Percentiles rank a stretch among this genome's conserved stretches.
Evolutionary conservation across 495 filamentous ascomycete species (phyloP).

Genomic region (Hapsidospora chrysogenum): DNA sequence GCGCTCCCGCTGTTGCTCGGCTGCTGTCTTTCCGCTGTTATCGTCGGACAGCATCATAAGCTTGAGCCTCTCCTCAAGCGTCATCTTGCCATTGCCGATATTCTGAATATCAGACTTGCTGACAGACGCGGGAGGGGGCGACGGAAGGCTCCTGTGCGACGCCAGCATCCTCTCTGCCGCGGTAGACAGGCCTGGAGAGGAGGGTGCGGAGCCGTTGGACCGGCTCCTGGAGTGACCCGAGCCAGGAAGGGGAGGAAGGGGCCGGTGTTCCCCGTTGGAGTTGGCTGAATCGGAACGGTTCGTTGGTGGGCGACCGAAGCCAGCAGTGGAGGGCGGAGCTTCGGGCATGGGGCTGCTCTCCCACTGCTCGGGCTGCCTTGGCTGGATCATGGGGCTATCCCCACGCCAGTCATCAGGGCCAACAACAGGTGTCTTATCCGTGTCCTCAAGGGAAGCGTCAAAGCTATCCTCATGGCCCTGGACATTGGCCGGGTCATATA

Average conservation of each 20-base stretch:
- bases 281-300: slow-evolving; percentile 46
- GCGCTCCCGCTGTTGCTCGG: slow-evolving; percentile 43
- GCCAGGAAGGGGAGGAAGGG: slow-evolving; percentile 57
- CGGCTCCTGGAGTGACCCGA: slow-evolving; percentile 19
- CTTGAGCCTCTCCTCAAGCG: slow-evolving; percentile 63
- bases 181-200: slow-evolving; percentile 32
- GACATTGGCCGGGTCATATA: slow-evolving; percentile 53
- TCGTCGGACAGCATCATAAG: slow-evolving; percentile 68
- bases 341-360: slow-evolving; percentile 48
- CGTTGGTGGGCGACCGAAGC: slow-evolving; percentile 22
- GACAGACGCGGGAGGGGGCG: slow-evolving; percentile 45
- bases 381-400: slow-evolving; percentile 36
- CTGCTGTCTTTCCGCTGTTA: slow-evolving; percentile 27
- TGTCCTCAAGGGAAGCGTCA: slow-evolving; percentile 84
- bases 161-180: slow-evolving; percentile 46
- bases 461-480: slow-evolving; percentile 67
- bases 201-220: slow-evolving; percentile 10
- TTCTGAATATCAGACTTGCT: slow-evolving; percentile 56
- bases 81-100: slow-evolving; percentile 51
- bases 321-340: slow-evolving; percentile 11
- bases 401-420: slow-evolving; percentile 75
- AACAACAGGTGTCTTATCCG: slow-evolving; percentile 92
- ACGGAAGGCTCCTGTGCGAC: slow-evolving; percentile 44
- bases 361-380: slow-evolving; percentile 52
- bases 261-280: slow-evolving; percentile 57